phyloP scores from a whole-genome alignment of 148 eudicot species.

The Nepenthes mirabilis region DNA sequence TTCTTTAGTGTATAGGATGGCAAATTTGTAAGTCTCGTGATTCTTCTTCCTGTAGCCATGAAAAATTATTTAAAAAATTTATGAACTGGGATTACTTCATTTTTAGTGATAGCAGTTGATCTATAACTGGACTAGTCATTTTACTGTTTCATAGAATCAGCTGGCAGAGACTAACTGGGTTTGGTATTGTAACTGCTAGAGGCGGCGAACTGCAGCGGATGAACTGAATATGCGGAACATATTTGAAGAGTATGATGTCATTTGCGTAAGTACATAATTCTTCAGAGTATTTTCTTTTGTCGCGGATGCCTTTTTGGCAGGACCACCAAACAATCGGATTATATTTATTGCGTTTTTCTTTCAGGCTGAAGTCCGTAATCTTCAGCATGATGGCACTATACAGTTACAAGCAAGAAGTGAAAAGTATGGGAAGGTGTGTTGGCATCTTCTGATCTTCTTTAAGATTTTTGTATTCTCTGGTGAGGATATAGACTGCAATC shows the following conservation, averaged over 20 bases:
- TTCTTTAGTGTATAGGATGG: no score
- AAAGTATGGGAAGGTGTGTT: constrained; percentile 89
- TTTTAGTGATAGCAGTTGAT: no score
- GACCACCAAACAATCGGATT: background rate
- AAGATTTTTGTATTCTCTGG: no score
- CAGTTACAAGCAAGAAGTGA: constrained; percentile 95
- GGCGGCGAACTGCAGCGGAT: constrained; percentile 81
- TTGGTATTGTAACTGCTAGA: constrained; percentile 26
- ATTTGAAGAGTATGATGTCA: constrained; percentile 80
- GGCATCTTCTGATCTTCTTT: background rate
- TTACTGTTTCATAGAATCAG: background rate
- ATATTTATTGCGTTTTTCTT: background rate
- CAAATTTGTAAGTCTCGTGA: no score
- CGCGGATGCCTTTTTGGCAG: no score
- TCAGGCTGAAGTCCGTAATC: constrained; percentile 88
- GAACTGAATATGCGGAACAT: constrained; percentile 91
- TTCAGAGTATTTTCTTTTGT: background rate
- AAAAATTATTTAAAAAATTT: no score
- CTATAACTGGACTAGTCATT: no score
- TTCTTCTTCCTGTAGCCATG: no score
- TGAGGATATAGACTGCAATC: no score
- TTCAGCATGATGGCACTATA: constrained; percentile 76
- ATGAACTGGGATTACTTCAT: no score
- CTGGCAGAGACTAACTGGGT: background rate
- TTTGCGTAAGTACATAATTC: constrained; percentile 54